Base-by-base conservation (phyloP, 768 basidiomycete species). In the Gymnopilus junonius region DNA sequence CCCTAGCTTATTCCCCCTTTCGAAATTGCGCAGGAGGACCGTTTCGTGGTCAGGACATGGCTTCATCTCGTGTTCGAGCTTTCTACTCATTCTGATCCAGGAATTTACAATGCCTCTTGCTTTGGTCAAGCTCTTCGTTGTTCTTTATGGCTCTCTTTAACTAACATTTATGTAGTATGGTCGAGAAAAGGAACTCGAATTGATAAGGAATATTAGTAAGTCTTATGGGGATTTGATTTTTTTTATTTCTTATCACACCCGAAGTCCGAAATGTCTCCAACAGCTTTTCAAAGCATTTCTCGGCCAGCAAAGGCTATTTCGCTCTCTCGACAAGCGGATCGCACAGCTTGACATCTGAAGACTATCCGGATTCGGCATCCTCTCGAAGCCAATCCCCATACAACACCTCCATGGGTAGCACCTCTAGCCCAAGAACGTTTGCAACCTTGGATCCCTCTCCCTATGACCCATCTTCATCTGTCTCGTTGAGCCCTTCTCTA, bases 21-120 rank as follows among this genome's bases (percentile, higher is more conserved):
- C 66, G 85, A 88, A 34, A 89, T 91, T 64, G 87, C 86, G 3
- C 71, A 68, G 50, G 82, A 89, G 65, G 90, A 92, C 69, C 79
- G 86, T 64, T 90, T 85, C 65, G 84, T 84, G 78, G 88, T 87
- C 67, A 65, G 79, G 68, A 20, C 57, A n/a, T 48, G 14, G 25
- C 12, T 15, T 37, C 15, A 21, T 21, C 8, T 27, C n/a, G 11
- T 8, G 5, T 21, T 10, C 29, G 17, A 11, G 25, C 8, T 21
- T 29, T 25, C 20, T 48, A 34, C 34, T 21, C 34, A 45, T 27
- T 58, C 17, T 45, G 14, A 45, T 61, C 8, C 60, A 89, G 87
- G 88, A 88, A 71, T 91, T 91, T 62, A 90, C 88, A 0, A 84
- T 91, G 67, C 90, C 90, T 2, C 82, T 86, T 39, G 81, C 84